Percentiles rank a stretch among this genome's conserved stretches.
Conservation (phyloP, 1,284 basidiomycete genomes). For the Phaffia rhodozyma region DNA sequence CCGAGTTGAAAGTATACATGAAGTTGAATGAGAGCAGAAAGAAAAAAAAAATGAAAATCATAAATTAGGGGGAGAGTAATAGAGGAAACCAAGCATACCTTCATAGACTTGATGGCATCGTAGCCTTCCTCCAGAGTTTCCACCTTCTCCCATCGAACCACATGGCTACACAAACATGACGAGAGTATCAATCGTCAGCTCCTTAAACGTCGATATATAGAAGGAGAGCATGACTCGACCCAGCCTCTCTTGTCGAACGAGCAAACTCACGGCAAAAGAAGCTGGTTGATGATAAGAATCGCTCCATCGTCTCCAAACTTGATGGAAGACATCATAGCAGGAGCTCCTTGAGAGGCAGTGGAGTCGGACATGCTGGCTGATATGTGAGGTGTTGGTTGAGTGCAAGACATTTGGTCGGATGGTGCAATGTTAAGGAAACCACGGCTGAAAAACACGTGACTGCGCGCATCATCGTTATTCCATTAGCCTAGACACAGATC, state of each 20-base stretch:
- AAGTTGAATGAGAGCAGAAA: neutral
- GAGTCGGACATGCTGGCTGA: constrained; percentile 24
- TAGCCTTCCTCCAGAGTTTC: constrained; percentile 64
- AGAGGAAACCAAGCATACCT: constrained; percentile 40
- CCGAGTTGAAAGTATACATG: neutral
- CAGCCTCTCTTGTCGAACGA: too few relatives aligned
- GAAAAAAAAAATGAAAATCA: neutral
- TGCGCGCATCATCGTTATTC: too few relatives aligned
- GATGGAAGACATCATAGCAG: constrained; percentile 48
- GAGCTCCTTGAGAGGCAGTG: constrained; percentile 27
- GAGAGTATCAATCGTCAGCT: constrained; percentile 1
- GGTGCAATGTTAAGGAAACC: too few relatives aligned
- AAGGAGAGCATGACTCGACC: neutral
- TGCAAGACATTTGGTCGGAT: too few relatives aligned
- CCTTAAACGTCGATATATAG: neutral
- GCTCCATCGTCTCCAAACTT: constrained; percentile 43
- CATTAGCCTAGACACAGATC: too few relatives aligned
- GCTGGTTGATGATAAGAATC: constrained; percentile 74
- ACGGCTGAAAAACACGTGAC: too few relatives aligned
- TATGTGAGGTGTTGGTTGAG: neutral
- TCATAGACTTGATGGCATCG: constrained; percentile 87
- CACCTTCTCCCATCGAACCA: constrained; percentile 58
- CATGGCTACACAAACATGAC: constrained; percentile 40
- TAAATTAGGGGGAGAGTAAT: neutral
- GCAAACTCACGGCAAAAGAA: constrained; percentile 52